phyloP scores from a whole-genome alignment of 1,139 yeast species.

The Saccharomyces pastorianus region DNA sequence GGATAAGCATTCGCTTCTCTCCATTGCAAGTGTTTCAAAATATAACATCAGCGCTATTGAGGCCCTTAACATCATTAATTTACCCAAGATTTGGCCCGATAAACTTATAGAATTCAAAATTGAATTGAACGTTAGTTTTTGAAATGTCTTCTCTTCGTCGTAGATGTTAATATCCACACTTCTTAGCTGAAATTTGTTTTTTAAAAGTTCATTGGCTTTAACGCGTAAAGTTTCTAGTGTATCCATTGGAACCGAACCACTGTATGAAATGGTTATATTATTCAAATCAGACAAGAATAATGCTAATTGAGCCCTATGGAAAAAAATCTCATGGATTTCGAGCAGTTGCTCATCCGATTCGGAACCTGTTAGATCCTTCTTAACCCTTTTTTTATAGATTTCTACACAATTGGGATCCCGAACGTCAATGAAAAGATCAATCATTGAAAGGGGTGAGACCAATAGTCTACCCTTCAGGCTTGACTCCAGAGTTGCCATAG shows the following conservation, averaged over 20 bases:
- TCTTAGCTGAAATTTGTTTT: neutral
- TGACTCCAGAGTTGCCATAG: slow-evolving; percentile 22
- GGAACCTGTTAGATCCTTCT: slow-evolving; percentile 14
- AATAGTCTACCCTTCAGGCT: slow-evolving; percentile 24
- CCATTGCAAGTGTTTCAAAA: slow-evolving; percentile 19
- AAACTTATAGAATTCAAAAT: slow-evolving; percentile 15
- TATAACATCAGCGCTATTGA: slow-evolving; percentile 24
- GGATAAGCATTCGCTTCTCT: slow-evolving; percentile 11
- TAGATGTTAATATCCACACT: neutral
- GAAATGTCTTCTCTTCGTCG: slow-evolving; percentile 1
- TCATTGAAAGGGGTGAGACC: slow-evolving; percentile 12
- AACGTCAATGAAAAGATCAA: slow-evolving; percentile 17
- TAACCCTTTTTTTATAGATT: slow-evolving; percentile 18
- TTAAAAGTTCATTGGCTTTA: neutral
- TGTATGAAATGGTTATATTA: slow-evolving; percentile 16
- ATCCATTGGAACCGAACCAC: slow-evolving; percentile 4
- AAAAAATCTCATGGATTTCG: slow-evolving; percentile 17
- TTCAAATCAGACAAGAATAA: slow-evolving; percentile 22
- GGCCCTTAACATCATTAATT: slow-evolving; percentile 20
- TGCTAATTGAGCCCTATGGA: slow-evolving; percentile 21
- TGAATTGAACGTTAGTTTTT: slow-evolving; percentile 8
- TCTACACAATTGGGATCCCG: slow-evolving; percentile 14
- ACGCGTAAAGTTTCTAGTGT: neutral
- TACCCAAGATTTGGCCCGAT: slow-evolving; percentile 20
- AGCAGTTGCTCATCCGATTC: slow-evolving; percentile 8